Evolutionary conservation across 495 filamentous ascomycete genomes (phyloP).

Genomic region (Talaromyces nanjingensis): DNA sequence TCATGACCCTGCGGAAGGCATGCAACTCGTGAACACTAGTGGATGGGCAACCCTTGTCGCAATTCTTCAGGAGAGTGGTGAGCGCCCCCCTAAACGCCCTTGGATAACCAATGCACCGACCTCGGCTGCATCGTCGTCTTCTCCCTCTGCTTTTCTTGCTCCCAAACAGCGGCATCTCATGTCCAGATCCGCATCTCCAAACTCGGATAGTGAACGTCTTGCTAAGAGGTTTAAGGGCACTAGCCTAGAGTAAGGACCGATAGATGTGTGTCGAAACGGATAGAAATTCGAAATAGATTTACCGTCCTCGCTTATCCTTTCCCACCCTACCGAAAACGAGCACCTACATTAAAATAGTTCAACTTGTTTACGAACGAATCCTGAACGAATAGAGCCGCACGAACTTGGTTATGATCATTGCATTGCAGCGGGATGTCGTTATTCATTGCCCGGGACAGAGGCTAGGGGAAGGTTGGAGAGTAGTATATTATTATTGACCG

Average conservation of each 20-base stretch:
- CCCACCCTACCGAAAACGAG: not conserved
- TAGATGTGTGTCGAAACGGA: not conserved
- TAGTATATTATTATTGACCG: not conserved
- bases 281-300: not conserved
- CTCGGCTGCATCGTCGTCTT: constrained; percentile 13
- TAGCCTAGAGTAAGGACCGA: constrained; percentile 64
- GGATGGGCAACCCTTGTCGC: constrained; percentile 91
- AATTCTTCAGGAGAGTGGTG: constrained; percentile 93
- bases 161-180: constrained; percentile 25
- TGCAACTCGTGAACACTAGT: constrained; percentile 71
- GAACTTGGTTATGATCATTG: not conserved
- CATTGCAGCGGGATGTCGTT: not conserved
- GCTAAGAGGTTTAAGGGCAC: constrained; percentile 98
- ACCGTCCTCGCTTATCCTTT: not conserved
- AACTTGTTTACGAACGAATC: not conserved
- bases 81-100: constrained; percentile 83
- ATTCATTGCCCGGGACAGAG: not conserved
- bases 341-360: not conserved
- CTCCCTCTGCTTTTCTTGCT: constrained; percentile 15
- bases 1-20: constrained; percentile 68
- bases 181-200: constrained; percentile 35
- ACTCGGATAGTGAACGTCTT: constrained; percentile 64
- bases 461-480: not conserved
- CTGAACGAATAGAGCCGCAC: not conserved
- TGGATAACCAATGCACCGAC: constrained; percentile 37